Evolutionary conservation across 2,329 filamentous ascomycete species (phyloP).

Genomic region (Trichoderma simmonsii): DNA sequence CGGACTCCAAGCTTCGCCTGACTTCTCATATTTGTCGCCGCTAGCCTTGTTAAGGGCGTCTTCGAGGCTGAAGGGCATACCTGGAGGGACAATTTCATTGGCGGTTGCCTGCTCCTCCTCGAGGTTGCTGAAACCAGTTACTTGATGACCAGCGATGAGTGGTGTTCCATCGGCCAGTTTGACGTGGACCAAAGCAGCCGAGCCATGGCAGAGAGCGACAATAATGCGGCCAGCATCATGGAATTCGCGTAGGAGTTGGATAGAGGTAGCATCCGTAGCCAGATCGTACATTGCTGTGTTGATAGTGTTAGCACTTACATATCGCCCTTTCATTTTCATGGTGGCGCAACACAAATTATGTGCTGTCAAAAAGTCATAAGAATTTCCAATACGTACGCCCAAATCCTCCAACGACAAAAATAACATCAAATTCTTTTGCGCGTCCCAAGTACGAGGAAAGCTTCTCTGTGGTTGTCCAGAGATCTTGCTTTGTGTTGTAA

Average conservation of each 20-base stretch:
- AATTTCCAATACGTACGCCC: neutral
- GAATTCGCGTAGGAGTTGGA: neutral
- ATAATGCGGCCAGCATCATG: neutral
- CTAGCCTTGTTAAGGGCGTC: neutral
- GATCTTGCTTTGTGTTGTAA: neutral
- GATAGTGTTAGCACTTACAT: neutral
- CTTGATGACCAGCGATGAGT: neutral
- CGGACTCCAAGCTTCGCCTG: neutral
- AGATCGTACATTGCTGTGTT: neutral
- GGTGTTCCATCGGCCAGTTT: neutral
- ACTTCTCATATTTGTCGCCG: neutral
- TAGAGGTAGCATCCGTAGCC: neutral
- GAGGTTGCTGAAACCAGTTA: neutral
- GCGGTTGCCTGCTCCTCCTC: neutral
- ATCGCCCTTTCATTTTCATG: neutral
- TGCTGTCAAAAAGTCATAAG: neutral
- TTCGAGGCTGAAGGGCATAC: neutral
- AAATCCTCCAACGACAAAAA: neutral
- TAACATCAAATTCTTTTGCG: neutral
- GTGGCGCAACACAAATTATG: neutral
- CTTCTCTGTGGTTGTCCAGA: neutral
- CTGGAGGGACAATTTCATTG: neutral
- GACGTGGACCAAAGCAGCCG: neutral
- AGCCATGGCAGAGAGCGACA: neutral
- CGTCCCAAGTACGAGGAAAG: neutral